Conservation (phyloP, 202 grass and related monocot genomes). For the Digitaria exilis region DNA sequence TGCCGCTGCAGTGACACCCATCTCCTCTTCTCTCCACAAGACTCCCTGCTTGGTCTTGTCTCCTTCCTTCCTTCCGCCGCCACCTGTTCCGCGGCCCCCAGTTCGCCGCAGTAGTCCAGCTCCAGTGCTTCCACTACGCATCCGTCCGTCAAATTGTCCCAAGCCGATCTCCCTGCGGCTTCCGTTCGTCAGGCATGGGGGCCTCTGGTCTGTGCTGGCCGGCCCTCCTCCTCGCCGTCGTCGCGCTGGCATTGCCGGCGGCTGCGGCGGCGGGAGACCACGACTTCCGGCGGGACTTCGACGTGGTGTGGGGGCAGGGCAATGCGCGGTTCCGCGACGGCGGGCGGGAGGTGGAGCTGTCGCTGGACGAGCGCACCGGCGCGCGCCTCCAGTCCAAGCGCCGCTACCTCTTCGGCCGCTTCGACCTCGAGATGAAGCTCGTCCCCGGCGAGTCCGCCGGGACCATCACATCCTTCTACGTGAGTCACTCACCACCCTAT, state of each 20-base stretch:
- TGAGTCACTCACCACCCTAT: slow-evolving; percentile 26
- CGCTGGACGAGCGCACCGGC: slow-evolving; percentile 57
- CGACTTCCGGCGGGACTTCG: slow-evolving; percentile 61
- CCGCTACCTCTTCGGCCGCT: slow-evolving; percentile 58
- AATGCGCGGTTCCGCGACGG: slow-evolving; percentile 60
- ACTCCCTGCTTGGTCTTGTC: not conserved
- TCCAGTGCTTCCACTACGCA: no score
- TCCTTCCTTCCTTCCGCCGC: not conserved
- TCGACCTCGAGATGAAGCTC: slow-evolving; percentile 79
- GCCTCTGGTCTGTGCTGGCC: not conserved
- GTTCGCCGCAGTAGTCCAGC: not conserved
- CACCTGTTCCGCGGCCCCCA: not conserved
- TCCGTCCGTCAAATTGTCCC: not conserved
- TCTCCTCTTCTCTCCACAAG: no score
- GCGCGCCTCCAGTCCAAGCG: slow-evolving; percentile 66
- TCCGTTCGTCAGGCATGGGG: not conserved
- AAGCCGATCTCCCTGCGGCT: not conserved
- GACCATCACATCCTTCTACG: slow-evolving; percentile 87
- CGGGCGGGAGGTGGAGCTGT: slow-evolving; percentile 50
- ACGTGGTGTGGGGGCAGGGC: slow-evolving; percentile 58
- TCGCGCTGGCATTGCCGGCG: no score
- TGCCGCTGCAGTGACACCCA: not conserved
- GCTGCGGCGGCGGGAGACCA: not conserved
- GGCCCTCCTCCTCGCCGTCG: not conserved
- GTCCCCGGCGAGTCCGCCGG: slow-evolving; percentile 67